Evolutionary conservation across 2,329 filamentous ascomycete species (phyloP).

Genomic region (Phialophora verrucosa): DNA sequence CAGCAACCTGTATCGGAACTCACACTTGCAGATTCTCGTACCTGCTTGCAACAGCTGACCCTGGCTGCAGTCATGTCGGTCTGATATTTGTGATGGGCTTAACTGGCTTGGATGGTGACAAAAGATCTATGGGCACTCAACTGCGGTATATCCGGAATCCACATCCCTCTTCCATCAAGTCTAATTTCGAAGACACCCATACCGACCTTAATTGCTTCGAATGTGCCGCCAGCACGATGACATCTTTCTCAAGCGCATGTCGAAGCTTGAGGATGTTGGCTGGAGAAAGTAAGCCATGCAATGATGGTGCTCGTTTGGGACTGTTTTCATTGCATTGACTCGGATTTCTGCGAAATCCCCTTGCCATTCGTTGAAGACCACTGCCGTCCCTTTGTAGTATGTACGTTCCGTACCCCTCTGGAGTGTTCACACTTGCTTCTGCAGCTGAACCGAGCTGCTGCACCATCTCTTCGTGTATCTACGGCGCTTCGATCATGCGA

Average conservation of each 20-base stretch:
- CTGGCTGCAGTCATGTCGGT: background rate
- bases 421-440: background rate
- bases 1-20: background rate
- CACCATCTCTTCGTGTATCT: background rate
- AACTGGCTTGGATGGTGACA: background rate
- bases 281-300: background rate
- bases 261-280: background rate
- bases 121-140: background rate
- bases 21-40: background rate
- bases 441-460: background rate
- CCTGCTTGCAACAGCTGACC: background rate
- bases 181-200: background rate
- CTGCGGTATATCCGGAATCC: background rate
- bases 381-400: background rate
- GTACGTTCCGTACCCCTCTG: background rate
- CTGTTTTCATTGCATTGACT: background rate
- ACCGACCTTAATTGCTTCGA: background rate
- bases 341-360: background rate
- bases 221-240: background rate
- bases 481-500: background rate
- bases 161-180: background rate
- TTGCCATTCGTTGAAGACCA: background rate
- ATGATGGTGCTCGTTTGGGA: background rate
- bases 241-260: background rate
- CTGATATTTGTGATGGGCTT: background rate